Evolutionary conservation across 495 filamentous ascomycete species (phyloP).

Genomic region (Aspergillus bertholletiae): DNA sequence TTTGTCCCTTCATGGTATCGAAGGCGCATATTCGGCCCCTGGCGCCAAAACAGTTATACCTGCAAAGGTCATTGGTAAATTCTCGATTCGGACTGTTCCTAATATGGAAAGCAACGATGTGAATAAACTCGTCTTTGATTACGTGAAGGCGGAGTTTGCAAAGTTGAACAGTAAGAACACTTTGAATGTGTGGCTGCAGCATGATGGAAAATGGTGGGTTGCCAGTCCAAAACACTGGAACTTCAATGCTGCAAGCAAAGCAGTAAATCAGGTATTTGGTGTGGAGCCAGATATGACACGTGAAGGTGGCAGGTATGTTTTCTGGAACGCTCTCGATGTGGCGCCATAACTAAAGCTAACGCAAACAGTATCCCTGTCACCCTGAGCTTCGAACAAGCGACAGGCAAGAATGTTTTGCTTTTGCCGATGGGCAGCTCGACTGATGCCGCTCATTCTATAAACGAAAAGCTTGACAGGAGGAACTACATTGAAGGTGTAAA

Average conservation of each 20-base stretch:
- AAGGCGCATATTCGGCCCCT: constrained; percentile 89
- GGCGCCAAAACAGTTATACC: constrained; percentile 99
- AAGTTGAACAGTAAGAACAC: constrained; percentile 89
- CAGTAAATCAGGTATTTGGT: constrained; percentile 86
- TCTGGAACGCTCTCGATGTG: not conserved
- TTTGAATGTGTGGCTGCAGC: constrained; percentile 72
- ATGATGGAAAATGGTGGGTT: constrained; percentile 98
- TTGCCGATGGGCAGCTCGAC: constrained; percentile 96
- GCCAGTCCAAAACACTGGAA: constrained; percentile 98
- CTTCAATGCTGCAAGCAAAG: constrained; percentile 88
- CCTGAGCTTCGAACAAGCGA: constrained; percentile 94
- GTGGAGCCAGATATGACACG: constrained; percentile 92
- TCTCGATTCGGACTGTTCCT: constrained; percentile 94
- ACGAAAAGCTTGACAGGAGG: constrained; percentile 94
- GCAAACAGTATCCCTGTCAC: constrained; percentile 82
- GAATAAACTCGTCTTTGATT: constrained; percentile 74
- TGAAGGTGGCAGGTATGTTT: constrained; percentile 79
- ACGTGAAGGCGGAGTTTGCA: constrained; percentile 74
- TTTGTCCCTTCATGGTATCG: constrained; percentile 92
- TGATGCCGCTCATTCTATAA: constrained; percentile 94
- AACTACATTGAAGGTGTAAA: constrained; percentile 99
- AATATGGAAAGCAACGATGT: constrained; percentile 93
- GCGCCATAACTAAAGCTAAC: constrained; percentile 11
- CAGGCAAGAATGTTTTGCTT: constrained; percentile 96
- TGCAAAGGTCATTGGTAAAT: constrained; percentile 95